Evolutionary conservation across 768 basidiomycete species (phyloP).

Genomic region (Chalciporus sphaerocephalus): DNA sequence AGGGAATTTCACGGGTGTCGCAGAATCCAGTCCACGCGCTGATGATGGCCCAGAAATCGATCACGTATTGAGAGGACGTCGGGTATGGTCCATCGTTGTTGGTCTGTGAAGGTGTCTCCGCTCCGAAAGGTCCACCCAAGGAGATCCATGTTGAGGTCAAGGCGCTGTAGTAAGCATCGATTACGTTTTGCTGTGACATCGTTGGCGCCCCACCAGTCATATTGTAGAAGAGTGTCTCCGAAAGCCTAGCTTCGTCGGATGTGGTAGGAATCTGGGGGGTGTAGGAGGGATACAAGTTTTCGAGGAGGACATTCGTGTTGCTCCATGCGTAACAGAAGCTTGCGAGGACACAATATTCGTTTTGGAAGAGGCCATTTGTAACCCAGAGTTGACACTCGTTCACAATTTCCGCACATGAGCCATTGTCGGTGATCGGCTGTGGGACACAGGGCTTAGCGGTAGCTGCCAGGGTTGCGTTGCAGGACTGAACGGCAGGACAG

Average conservation of each 20-base stretch:
- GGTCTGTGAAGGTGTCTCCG: constrained; percentile 1
- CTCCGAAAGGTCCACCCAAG: constrained; percentile 7
- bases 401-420: constrained; percentile 18
- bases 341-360: constrained; percentile 21
- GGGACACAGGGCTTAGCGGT: constrained; percentile 11
- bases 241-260: constrained; percentile 10
- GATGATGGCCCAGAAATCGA: constrained; percentile 18
- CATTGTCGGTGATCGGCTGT: constrained; percentile 21
- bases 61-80: constrained; percentile 22
- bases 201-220: constrained; percentile 16
- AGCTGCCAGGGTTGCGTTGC: constrained; percentile 4
- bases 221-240: constrained; percentile 16
- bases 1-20: constrained; percentile 18
- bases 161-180: constrained; percentile 20
- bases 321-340: constrained; percentile 25
- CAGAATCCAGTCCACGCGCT: constrained; percentile 26
- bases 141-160: constrained; percentile 16
- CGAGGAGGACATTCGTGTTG: constrained; percentile 18
- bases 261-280: constrained; percentile 7
- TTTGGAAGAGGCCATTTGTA: constrained; percentile 21
- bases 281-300: constrained; percentile 11
- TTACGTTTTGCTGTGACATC: constrained; percentile 19
- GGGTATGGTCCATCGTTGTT: constrained; percentile 20
- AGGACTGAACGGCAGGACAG: constrained; percentile 16
- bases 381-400: constrained; percentile 19